Conservation (phyloP, 352 stramenopile species). For the Pythium biforme region DNA sequence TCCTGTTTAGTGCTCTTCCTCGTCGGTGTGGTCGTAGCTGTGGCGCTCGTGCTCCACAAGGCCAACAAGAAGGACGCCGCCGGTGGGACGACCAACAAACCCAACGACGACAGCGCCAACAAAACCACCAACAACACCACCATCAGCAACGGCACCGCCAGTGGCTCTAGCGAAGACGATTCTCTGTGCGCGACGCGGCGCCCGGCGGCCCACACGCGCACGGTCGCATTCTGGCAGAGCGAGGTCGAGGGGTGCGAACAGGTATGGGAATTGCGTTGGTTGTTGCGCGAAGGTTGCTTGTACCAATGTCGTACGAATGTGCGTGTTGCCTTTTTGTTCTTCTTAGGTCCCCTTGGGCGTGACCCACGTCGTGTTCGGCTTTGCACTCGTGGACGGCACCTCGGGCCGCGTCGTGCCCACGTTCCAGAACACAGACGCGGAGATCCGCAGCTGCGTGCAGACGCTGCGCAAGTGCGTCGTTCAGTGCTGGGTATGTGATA, state of each 20-base stretch:
- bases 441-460: conserved; percentile 56
- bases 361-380: conserved; percentile 74
- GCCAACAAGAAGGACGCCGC: not conserved
- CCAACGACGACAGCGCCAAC: not conserved
- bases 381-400: conserved; percentile 54
- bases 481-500: no score
- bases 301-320: conserved; percentile 16
- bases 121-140: not conserved
- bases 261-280: conserved; percentile 20
- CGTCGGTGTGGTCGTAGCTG: conserved; percentile 34
- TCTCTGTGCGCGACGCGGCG: conserved; percentile 22
- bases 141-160: not conserved
- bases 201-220: conserved; percentile 48
- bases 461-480: conserved; percentile 41
- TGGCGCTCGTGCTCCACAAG: conserved; percentile 36
- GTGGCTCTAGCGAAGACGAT: not conserved
- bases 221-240: conserved; percentile 79
- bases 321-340: conserved; percentile 8
- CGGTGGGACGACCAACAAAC: conserved; percentile 5
- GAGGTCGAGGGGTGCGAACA: conserved; percentile 72
- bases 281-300: conserved; percentile 5
- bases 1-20: conserved; percentile 21
- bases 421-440: conserved; percentile 59
- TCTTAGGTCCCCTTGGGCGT: conserved; percentile 46
- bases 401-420: conserved; percentile 40